Evolutionary conservation across 2,329 filamentous ascomycete species (phyloP), one percentile per base, ranked within the genome.

Genomic region (Dothistroma septosporum): DNA sequence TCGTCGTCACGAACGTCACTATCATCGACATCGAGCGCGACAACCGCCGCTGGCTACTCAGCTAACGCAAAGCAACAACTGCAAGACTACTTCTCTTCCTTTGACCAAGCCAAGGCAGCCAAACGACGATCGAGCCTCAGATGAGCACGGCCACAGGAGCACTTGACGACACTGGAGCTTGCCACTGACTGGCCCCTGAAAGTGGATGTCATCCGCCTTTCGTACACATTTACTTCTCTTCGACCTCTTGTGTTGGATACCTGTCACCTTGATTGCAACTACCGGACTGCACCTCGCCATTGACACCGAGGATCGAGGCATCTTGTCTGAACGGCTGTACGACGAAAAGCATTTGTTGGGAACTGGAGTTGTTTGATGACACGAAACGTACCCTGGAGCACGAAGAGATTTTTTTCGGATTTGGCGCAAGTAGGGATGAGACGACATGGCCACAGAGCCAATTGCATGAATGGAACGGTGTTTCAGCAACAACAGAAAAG

Each of bases 1-100:
- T 95, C 91, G 31, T 92, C 89, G 68, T 94, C 91, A 28, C 87
- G 92, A 74, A 90, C 88, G 68, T 95, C 91, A 72, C 84, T 96
- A 57, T 90, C 87, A 73, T 96, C 91, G 33, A 61, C 58, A 11
- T 66, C 66, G 77, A 79, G 58, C 75, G 44, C 50, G 8, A 59
- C 59, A 9, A 53, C 55, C 19, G 61, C 62, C 11, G 75, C 75
- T 31, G 80, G 81, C 68, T 80, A 96, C 65, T 92, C 91, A 3
- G 87, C 89, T 65, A 88, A 89, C 75, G 87, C 90, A 31, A 87
- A 86, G 70, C 87, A 85, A 76, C 91, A 96, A 74, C 84, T 97
- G 47, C 87, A 88, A 73, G 88, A 90, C 68, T 97, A 97, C 76
- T 90, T 91, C 67, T 90, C 89, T 72, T 91, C 89, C 1, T 96